phyloP scores from a whole-genome alignment of 1,139 yeast species.

The Pichia sp. region DNA sequence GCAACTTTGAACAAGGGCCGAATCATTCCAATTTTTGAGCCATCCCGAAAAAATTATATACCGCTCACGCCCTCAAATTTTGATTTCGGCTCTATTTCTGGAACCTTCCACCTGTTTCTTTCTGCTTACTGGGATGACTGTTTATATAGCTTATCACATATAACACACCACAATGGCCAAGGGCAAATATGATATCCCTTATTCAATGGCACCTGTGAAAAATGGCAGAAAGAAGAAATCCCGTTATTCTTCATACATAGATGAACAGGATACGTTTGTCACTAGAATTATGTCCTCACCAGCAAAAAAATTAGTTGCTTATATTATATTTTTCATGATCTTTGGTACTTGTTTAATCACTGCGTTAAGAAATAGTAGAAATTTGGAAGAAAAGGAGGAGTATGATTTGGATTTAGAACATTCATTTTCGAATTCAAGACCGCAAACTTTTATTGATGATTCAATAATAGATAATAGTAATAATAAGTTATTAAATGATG shows the following conservation, averaged over 20 bases:
- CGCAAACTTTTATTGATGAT: constrained; percentile 6
- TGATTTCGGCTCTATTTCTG: neutral
- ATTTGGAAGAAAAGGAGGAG: constrained; percentile 1
- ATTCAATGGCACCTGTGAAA: constrained; percentile 8
- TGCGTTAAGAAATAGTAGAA: constrained; percentile 6
- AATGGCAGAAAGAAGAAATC: constrained; percentile 4
- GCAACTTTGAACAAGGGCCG: neutral
- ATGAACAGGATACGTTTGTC: constrained; percentile 1
- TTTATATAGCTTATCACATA: neutral
- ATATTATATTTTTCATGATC: constrained; percentile 10
- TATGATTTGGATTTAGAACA: constrained; percentile 11
- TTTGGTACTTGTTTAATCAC: constrained; percentile 11
- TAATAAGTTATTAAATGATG: neutral
- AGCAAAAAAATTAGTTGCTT: constrained; percentile 10
- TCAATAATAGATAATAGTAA: neutral
- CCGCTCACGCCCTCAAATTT: neutral
- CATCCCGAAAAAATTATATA: neutral
- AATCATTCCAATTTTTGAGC: neutral
- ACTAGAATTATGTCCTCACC: constrained; percentile 7
- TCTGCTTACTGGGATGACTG: neutral
- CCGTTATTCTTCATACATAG: constrained; percentile 6
- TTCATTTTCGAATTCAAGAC: constrained; percentile 2
- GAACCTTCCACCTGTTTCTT: neutral
- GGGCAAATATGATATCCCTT: constrained; percentile 14
- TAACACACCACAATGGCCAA: constrained; percentile 1